Base-by-base conservation (phyloP, 1,139 yeast species). In the Entelexis paramagnoliae region DNA sequence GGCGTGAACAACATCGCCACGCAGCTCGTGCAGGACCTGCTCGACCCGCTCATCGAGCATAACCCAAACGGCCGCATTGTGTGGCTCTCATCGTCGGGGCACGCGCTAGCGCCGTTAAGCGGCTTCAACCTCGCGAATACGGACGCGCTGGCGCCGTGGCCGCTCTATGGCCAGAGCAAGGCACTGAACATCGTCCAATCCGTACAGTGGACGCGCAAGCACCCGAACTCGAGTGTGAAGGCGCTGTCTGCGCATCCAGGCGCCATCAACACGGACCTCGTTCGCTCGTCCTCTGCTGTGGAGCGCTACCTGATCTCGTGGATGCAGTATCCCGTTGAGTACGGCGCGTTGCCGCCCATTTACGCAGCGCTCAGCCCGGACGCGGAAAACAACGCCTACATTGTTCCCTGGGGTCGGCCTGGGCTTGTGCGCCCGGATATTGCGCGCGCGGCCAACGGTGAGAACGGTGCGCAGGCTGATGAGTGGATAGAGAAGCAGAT, bases 1-100 rank as follows among this genome's bases (percentile, higher is more conserved):
- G 81, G 80, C 9, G 71, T 74, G 33, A 78, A 79, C 59, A 74
- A 67, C n/a, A 55, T 78, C 49, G 83, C 78, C 2, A 77, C 78
- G 28, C 77, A 72, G 55, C 62, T 77, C 49, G 62, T 79, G 22
- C 76, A 77, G 58, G 69, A 72, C 53, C 66, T 70, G 46, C 64
- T 78, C 13, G 74, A 73, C 49, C 76, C 76, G 13, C 53, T 71
- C 6, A 61, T 78, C 40, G 59, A 70, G 34, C 14, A 38, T 33
- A 39, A 51, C 1, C 53, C 57, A 3, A 44, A 62, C 2, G 61
- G 59, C 45, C 55, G 81, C 58, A 68, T 76, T 34, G 72, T 77
- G 7, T 76, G 78, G 74, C 70, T 75, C 1, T 60, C 75, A 9
- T 76, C 80, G 0, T 54, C 65, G 42, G 72, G 70, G 16, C 77